Base-by-base conservation (phyloP, 768 basidiomycete genomes). In the Tulasnella calospora region DNA sequence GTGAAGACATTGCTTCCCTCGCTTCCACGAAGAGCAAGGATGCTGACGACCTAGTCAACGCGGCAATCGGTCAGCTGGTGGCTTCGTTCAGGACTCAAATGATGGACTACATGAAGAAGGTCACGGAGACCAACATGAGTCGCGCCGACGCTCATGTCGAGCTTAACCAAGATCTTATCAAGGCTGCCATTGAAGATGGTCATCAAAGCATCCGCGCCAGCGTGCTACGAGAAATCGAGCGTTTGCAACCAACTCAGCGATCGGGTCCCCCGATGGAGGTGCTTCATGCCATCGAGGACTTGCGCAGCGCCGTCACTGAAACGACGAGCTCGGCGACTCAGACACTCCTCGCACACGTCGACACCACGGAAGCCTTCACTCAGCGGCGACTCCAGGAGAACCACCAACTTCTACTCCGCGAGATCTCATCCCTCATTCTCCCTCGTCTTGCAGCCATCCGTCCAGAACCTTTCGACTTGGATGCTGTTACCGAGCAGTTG, bases 131-230 rank as follows among this genome's bases (percentile, higher is more conserved):
- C 36, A 77, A 38, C 35, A 51, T 72, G 30, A 72, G 69, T 47
- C n/a, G 73, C 19, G 57, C 70, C 85, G 92, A 93, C 81, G 92
- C 91, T 33, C 89, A 89, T 40, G 92, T 91, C 27, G 93, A 94
- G 80, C 84, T 94, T 35, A 93, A 94, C 84, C 90, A 93, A 82
- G 91, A 93, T 82, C 85, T 93, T 79, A 87, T 95, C 82, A 91
- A 88, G 81, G 89, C 90, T 79, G 86, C 90, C 47, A 86, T 95
- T 30, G 89, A 92, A 80, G 88, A 92, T 81, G 89, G 90, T 17
- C 90, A 93, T 46, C 86, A 88, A 51, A 89, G 92, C 78, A 84
- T 90, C n/a, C 84, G 90, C 0, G 84, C 86, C 2, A 81, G 87
- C 19, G 82, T 95, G 77, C 89, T 89, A 82, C 87, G 84, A 13